Conservation (phyloP, 108 stramenopile genomes). For the Discostella stelligeroides region DNA sequence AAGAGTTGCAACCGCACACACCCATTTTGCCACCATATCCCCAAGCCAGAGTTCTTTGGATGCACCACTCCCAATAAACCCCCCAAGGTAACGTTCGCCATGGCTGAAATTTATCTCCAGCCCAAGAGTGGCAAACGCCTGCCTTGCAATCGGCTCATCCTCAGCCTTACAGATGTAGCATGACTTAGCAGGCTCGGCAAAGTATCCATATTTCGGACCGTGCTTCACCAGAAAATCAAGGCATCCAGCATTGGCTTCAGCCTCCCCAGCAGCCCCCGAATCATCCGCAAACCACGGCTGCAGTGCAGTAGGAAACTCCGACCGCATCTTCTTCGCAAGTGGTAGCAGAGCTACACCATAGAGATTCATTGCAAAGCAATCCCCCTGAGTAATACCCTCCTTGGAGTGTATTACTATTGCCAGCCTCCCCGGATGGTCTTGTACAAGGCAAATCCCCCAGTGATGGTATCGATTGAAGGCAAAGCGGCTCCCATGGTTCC, state of each 20-base stretch:
- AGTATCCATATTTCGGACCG: background rate
- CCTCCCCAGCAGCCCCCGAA: constrained; percentile 18
- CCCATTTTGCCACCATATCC: constrained; percentile 15
- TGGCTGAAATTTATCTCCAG: constrained; percentile 5
- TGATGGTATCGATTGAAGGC: constrained; percentile 12
- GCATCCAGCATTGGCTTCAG: background rate
- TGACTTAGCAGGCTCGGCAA: background rate
- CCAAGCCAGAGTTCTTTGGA: constrained; percentile 16
- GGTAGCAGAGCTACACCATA: constrained; percentile 40
- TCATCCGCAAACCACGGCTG: constrained; percentile 32
- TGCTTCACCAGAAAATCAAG: no score
- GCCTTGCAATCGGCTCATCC: constrained; percentile 3
- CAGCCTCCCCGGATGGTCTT: no score
- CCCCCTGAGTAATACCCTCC: no score
- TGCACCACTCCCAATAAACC: constrained; percentile 20
- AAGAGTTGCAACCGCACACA: constrained; percentile 4
- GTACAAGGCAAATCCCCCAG: no score
- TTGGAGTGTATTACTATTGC: no score
- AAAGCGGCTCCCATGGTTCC: constrained; percentile 3
- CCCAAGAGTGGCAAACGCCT: background rate
- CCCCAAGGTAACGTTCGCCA: constrained; percentile 33
- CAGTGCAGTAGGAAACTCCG: constrained; percentile 1
- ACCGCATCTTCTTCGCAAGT: constrained; percentile 3
- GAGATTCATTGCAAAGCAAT: constrained; percentile 42
- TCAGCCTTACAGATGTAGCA: background rate